phyloP scores from a whole-genome alignment of 2,329 filamentous ascomycete genomes.

The Nemania diffusa region DNA sequence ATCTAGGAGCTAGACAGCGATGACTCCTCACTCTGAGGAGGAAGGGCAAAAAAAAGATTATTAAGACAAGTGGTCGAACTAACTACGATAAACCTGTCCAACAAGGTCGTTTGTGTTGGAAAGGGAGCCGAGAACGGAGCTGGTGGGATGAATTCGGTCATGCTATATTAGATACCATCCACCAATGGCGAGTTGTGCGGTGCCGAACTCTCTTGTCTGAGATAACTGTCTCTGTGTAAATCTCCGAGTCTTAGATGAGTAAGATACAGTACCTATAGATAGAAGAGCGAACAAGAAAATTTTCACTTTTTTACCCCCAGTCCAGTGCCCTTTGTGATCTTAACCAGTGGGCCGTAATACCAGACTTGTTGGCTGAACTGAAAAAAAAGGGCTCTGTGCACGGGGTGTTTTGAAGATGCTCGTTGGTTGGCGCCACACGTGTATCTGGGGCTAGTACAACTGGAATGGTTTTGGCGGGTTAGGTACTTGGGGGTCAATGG shows the following conservation, averaged over 20 bases:
- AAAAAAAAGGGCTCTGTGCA: slow-evolving; percentile 24
- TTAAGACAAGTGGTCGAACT: slow-evolving; percentile 10
- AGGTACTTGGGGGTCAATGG: slow-evolving; percentile 7
- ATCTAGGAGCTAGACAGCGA: slow-evolving; percentile 24
- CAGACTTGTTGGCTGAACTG: slow-evolving; percentile 18
- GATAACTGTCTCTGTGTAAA: slow-evolving; percentile 37
- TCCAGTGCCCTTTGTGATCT: slow-evolving; percentile 8
- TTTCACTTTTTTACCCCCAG: slow-evolving; percentile 35
- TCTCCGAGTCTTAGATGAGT: slow-evolving; percentile 32
- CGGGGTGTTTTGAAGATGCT: slow-evolving; percentile 30
- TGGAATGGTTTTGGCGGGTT: slow-evolving; percentile 1
- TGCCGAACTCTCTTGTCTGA: slow-evolving; percentile 23
- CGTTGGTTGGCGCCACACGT: slow-evolving; percentile 29
- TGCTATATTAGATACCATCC: slow-evolving; percentile 28
- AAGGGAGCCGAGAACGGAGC: slow-evolving; percentile 47
- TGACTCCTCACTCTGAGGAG: slow-evolving; percentile 27
- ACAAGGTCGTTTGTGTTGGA: slow-evolving; percentile 20
- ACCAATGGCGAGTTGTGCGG: slow-evolving; percentile 42
- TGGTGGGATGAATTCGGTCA: slow-evolving; percentile 34
- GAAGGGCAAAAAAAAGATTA: not conserved
- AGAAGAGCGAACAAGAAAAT: slow-evolving; percentile 32
- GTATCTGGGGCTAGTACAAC: slow-evolving; percentile 27
- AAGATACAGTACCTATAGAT: slow-evolving; percentile 27
- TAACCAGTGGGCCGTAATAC: slow-evolving; percentile 27
- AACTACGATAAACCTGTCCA: slow-evolving; percentile 13